Evolutionary conservation across 805 yeast species (phyloP), one percentile per base, ranked within the genome.

Genomic region (Starmerella geochares): DNA sequence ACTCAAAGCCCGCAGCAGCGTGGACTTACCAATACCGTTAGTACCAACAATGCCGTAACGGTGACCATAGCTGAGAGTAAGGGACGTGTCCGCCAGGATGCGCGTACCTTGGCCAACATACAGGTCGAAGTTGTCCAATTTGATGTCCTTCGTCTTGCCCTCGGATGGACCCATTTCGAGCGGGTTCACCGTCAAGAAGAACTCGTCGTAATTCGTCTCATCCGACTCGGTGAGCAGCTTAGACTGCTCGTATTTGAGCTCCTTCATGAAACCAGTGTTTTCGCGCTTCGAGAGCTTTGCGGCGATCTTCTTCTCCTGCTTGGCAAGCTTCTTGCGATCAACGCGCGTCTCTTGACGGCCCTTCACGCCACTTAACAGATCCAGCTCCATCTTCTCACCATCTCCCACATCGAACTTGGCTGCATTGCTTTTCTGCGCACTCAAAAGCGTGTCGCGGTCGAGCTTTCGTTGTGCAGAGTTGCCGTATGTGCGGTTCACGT

Each of bases 21-120:
- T 92, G 39, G 97, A 88, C 67, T 92, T 92, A 81, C 99, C 99
- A 59, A 92, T 88, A 90, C 99, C 99, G 71, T 92, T 92, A 65
- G 88, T 94, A 67, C 99, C 99, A 39, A 92, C 96, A 47, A 92
- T 71, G 78, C 98, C 99, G 60, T 92, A 92, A 65, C 97, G 79
- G 66, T 84, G 86, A 49, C 98, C 98, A 65, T 81, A 81, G 25
- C 95, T 81, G 56, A 92, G 75, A 1, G 95, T 80, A 57, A 92
- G 76, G 21, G 87, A 76, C 24, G 97, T 82, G 65, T 88, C 94
- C 39, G 90, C 79, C 55, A 92, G 74, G 48, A 92, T 90, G 69
- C 98, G 79, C 67, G 84, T 82, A 54, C 96, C 97, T 51, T 85
- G 94, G 53, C 98, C 97, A 53, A 92, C 96, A 62, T 87, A 87